phyloP scores from a whole-genome alignment of 306 rosid genomes.

The Prunus padus region DNA sequence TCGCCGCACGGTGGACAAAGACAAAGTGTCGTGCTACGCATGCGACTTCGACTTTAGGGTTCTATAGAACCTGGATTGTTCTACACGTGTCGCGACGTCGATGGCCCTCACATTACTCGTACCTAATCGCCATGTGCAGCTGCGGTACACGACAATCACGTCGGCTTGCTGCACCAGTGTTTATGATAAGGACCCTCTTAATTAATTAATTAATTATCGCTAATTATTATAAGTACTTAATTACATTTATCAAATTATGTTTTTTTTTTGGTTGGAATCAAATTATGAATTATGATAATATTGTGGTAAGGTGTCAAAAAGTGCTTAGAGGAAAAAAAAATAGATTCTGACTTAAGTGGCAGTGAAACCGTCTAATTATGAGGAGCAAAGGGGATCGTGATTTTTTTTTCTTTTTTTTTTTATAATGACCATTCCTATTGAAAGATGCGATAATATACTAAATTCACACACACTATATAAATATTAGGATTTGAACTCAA shows the following conservation, averaged over 20 bases:
- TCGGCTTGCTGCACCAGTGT: constrained; percentile 18
- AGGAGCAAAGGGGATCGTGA: neutral
- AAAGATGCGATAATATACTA: fast-evolving
- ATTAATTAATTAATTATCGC: neutral
- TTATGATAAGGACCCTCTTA: constrained; percentile 21
- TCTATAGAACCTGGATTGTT: neutral
- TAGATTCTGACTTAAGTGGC: constrained; percentile 22
- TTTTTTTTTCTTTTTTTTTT: neutral
- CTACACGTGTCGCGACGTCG: constrained; percentile 22
- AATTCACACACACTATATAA: fast-evolving
- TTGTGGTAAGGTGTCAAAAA: neutral
- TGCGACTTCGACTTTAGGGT: constrained; percentile 13
- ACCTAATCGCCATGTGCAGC: constrained; percentile 62
- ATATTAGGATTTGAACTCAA: fast-evolving
- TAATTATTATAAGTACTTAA: neutral
- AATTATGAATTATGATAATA: neutral
- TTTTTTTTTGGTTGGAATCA: no score
- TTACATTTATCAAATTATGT: neutral
- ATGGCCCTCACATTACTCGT: constrained; percentile 32
- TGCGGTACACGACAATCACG: constrained; percentile 28
- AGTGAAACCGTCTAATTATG: constrained; percentile 15
- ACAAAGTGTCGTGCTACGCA: constrained; percentile 29
- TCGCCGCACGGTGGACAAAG: constrained; percentile 26
- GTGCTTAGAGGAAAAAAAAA: neutral
- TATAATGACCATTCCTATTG: fast-evolving